Evolutionary conservation across 768 basidiomycete species (phyloP), one percentile per base, ranked within the genome.

Genomic region (Xerocomellus chrysenteron): DNA sequence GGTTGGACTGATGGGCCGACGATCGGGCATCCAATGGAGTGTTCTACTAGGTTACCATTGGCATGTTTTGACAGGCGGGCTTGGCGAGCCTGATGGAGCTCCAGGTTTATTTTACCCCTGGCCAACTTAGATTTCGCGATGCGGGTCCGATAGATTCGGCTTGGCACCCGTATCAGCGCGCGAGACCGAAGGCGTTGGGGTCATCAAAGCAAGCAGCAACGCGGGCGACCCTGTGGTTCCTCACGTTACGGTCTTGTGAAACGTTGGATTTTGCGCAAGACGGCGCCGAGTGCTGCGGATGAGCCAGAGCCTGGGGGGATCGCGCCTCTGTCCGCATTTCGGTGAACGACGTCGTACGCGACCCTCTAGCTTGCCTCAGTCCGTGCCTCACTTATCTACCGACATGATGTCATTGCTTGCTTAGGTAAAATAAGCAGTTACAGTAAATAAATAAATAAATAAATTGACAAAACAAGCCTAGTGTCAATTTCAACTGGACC

Each of bases 341-440:
- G 12, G 21, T 12, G 24, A 5, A 52, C 14, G 16, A n/a, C 16
- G 51, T 44, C 13, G 26, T 28, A 9, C n/a, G 26, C 36, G n/a
- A 39, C 5, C 39, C 32, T 30, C 32, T 2, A 32, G 32, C 39
- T 46, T 41, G 14, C 37, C 37, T 13, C 21, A 21, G n/a, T 39
- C 11, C 24, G 33, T 21, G 21, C 21, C 21, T 21, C 21, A 21
- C 21, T 14, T 45, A 37, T 35, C 26, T 16, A n/a, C 16, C 30
- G 21, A 6, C 14, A 47, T 64, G 63, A 65, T 62, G 59, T 64
- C 63, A 60, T 60, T 16, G 32, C 36, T 56, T 11, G n/a, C 5
- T 14, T 21, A 21, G 21, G 2, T 3, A 10, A 40, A 19, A 13
- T 37, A 17, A 24, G 8, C 12, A 40, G 21, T 28, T 28, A 28